Evolutionary conservation across 2,329 filamentous ascomycete species (phyloP), one percentile per base, ranked within the genome.

Genomic region (Botrytis hyacinthi): DNA sequence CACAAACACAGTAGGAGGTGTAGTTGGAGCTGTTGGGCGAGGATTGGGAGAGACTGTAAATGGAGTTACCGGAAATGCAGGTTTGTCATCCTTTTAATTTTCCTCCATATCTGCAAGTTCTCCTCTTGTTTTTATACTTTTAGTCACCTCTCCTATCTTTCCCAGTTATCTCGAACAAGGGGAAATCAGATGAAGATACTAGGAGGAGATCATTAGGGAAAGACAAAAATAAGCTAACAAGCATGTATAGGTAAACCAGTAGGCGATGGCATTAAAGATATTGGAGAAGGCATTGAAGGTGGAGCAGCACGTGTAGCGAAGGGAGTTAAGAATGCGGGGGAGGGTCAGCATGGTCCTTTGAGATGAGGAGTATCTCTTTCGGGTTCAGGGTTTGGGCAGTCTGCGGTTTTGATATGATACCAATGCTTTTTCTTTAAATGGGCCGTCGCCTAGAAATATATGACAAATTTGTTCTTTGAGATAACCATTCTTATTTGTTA

Each of bases 31-130:
- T 8, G 78, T 73, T 5, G 78, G 77, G 16, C 70, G 78, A 22
- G 78, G 78, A 3, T 44, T 78, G 3, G 77, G 78, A n/a, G 77
- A 78, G 10, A 79, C 78, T 4, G 74, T 79, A 32, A 78, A 71
- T 54, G 76, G 75, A 8, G 76, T 77, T 1, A 79, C 77, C 2
- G 77, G 78, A 16, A 73, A 70, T 4, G 71, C 71, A 32, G 66
- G 66, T 68, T 29, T 57, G 66, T 40, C 18, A 10, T 7, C 16
- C 37, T 32, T 20, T 29, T 20, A 20, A 12, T 20, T 29, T 63
- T 29, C 51, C n/a, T 54, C 14, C n/a, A 6, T 18, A 29, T 54
- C 2, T 18, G 16, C 5, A 16, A 54, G 14, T 16, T 29, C n/a
- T 1, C n/a, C n/a, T n/a, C 57, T 18, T 10, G 1, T n/a, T 40